Evolutionary conservation across 495 filamentous ascomycete genomes (phyloP), one percentile per base, ranked within the genome.

Genomic region (Aspergillus funiculosus): DNA sequence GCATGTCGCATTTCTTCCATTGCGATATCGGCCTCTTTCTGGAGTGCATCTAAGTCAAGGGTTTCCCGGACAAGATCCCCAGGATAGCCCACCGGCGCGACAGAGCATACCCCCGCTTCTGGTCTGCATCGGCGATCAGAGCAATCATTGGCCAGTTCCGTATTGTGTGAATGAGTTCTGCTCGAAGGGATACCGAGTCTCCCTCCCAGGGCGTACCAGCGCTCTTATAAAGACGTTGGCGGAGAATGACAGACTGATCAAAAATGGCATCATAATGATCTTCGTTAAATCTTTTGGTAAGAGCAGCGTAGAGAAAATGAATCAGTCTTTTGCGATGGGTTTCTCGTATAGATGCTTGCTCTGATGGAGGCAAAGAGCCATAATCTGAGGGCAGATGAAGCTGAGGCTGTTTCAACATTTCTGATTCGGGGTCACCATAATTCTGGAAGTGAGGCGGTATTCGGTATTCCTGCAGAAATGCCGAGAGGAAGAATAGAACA

Each of bases 181-280:
- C 53, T 17, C 32, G 24, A 3, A 64, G 50, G 17, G 48, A 51
- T 3, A 57, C 34, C 6, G 39, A 53, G 29, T 63, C 53, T 20
- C 60, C 60, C 49, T 65, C 57, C 58, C 62, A 65, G n/a, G 62
- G 58, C 0, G 34, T 50, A 39, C 52, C 43, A 0, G 53, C 54
- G 24, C 42, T 30, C 20, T 54, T 46, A 34, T 56, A 56, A 4
- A 63, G 52, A 10, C 50, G 51, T 32, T 59, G 62, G n/a, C 34
- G 52, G 1, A 61, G 35, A 13, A 58, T 65, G 15, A 29, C 30
- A 18, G 50, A 46, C 14, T 51, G 9, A 28, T 62, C 37, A 17
- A 54, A 55, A 6, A 62, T 53, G 2, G 60, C 54, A 45, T 59
- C 42, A 41, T 52, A 58, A 52, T 64, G 58, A 4, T 43, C 38